Evolutionary conservation across 306 rosid genomes (phyloP).

Genomic region (Clitoria ternatea): DNA sequence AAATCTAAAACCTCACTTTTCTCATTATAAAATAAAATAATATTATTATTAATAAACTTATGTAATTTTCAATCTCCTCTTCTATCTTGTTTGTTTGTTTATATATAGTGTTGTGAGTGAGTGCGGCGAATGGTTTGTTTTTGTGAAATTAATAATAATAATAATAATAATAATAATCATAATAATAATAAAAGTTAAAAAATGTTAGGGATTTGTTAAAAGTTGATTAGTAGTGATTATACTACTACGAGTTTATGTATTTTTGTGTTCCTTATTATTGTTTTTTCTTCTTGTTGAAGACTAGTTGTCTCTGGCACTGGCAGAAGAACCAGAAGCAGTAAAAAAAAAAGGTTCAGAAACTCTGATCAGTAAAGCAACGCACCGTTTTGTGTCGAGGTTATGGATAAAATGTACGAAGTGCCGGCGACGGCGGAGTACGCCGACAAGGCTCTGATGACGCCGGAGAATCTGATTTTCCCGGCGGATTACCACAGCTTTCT

Average conservation of each 20-base stretch:
- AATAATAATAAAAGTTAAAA: not conserved
- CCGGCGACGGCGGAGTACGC: slow-evolving; percentile 56
- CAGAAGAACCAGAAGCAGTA: slow-evolving; percentile 4
- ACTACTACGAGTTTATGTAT: not conserved
- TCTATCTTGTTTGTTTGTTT: not conserved
- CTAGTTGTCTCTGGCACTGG: slow-evolving; percentile 23
- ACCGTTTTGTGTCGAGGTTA: slow-evolving; percentile 28
- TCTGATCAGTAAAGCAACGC: slow-evolving; percentile 16
- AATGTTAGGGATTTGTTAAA: not conserved
- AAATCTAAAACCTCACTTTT: not conserved
- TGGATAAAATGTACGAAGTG: slow-evolving; percentile 88
- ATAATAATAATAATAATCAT: not conserved
- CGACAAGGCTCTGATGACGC: slow-evolving; percentile 66
- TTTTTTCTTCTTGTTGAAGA: slow-evolving; percentile 19
- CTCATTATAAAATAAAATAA: not conserved
- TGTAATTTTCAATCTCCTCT: not conserved
- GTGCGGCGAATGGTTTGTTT: slow-evolving; percentile 26
- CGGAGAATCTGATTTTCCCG: slow-evolving; percentile 84
- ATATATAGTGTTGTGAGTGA: too few relatives aligned
- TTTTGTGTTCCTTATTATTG: slow-evolving; percentile 19
- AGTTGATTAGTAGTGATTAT: too few relatives aligned
- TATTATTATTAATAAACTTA: not conserved
- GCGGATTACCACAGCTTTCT: slow-evolving; percentile 60
- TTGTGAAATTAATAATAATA: not conserved
- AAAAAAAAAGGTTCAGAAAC: slow-evolving; percentile 1